These are phyloP conservation scores for Picea abies DNA, from an alignment of 83 land plant genomes.

Conservation along the genomic window DNA sequence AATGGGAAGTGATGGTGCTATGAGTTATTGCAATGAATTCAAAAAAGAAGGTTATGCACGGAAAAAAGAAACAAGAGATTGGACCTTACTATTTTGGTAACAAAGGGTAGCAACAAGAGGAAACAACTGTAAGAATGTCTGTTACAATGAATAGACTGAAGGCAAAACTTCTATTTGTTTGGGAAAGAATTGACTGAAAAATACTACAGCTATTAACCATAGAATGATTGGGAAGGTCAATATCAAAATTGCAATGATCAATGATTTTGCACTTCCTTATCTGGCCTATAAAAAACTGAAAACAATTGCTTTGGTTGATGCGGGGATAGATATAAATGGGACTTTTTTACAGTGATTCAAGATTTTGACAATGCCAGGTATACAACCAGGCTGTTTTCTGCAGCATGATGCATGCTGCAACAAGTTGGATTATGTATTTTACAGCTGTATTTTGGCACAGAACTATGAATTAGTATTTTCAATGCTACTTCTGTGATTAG, in stretches of 20 bases:
- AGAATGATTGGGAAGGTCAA: not conserved
- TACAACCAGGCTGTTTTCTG: not conserved
- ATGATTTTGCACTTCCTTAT: not conserved
- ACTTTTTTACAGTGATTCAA: not conserved
- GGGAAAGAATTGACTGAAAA: not conserved
- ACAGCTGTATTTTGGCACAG: not conserved
- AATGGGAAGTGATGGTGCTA: not conserved
- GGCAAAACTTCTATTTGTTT: not conserved
- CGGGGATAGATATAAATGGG: no score
- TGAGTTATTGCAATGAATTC: not conserved
- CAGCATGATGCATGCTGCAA: not conserved
- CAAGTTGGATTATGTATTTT: not conserved
- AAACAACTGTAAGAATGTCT: not conserved
- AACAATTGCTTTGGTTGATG: not conserved
- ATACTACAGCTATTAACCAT: not conserved
- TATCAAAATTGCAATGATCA: not conserved
- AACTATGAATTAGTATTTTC: not conserved
- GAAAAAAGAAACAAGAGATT: not conserved
- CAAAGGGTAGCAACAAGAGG: conserved; percentile 1
- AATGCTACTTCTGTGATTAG: not conserved
- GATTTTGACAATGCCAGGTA: not conserved
- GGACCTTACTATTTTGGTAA: not conserved
- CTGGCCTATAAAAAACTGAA: not conserved
- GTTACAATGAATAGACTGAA: not conserved
- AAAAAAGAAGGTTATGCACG: not conserved